Conservation (phyloP, 2,329 filamentous ascomycete genomes). For the Ophiocordyceps camponoti-floridani region DNA sequence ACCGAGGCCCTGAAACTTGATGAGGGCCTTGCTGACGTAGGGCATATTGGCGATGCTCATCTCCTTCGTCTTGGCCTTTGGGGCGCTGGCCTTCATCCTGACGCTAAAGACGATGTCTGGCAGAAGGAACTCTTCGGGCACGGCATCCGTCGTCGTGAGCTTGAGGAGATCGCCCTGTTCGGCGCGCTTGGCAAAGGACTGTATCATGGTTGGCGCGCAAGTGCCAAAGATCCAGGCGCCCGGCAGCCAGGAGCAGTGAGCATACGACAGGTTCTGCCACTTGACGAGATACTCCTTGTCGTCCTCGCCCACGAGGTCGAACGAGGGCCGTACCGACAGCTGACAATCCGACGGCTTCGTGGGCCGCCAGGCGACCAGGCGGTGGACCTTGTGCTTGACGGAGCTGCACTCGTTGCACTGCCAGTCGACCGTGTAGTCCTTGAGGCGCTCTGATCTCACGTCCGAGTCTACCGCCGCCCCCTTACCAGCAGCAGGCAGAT, state of each 20-base stretch:
- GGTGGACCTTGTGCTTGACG: conserved; percentile 47
- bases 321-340: conserved; percentile 3
- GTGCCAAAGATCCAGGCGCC: conserved; percentile 78
- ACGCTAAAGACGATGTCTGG: conserved; percentile 82
- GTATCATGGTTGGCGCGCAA: conserved; percentile 43
- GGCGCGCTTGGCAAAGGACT: conserved; percentile 57
- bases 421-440: conserved; percentile 61
- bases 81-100: conserved; percentile 29
- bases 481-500: conserved; percentile 41
- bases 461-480: conserved; percentile 16
- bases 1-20: conserved; percentile 83
- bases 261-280: conserved; percentile 69
- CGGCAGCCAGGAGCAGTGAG: conserved; percentile 69
- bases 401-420: conserved; percentile 61
- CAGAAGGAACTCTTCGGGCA: conserved; percentile 72
- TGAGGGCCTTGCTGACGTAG: conserved; percentile 54
- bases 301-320: conserved; percentile 35
- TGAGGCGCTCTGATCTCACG: conserved; percentile 32
- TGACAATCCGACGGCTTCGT: conserved; percentile 20
- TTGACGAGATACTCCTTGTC: conserved; percentile 87
- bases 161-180: conserved; percentile 38
- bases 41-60: conserved; percentile 54
- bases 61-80: conserved; percentile 39
- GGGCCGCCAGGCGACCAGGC: conserved; percentile 81
- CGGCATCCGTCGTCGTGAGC: conserved; percentile 56